These are phyloP conservation scores for Lachnellula cervina DNA, from an alignment of 2,329 filamentous ascomycete species.

Conservation along the genomic window DNA sequence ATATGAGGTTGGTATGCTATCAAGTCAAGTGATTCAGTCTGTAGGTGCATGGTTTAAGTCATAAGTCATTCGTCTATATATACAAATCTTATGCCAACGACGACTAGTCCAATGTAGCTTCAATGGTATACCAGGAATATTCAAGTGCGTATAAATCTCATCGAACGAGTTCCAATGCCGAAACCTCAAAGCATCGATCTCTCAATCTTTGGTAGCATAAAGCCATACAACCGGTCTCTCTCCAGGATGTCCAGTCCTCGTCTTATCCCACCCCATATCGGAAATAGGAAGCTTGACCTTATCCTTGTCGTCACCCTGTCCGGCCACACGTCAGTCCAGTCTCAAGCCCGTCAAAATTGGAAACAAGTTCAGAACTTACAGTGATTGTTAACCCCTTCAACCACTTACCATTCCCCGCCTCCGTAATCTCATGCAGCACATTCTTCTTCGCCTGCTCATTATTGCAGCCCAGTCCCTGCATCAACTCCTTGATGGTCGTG, in stretches of 20 bases:
- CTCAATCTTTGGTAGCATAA: slow-evolving; percentile 49
- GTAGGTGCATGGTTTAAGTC: too few species aligned
- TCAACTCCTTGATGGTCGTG: slow-evolving; percentile 50
- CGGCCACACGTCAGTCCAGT: background rate
- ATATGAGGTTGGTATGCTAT: too few species aligned
- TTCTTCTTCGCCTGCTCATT: slow-evolving; percentile 50
- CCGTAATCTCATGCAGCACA: slow-evolving; percentile 50
- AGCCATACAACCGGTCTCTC: slow-evolving; percentile 55
- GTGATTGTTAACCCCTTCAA: slow-evolving; percentile 48
- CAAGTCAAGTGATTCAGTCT: too few species aligned
- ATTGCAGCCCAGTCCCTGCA: slow-evolving; percentile 53
- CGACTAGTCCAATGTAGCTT: too few species aligned
- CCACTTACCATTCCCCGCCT: slow-evolving; percentile 54
- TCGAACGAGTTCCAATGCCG: background rate
- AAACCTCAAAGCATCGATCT: background rate
- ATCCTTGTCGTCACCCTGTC: slow-evolving; percentile 39
- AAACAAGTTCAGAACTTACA: background rate
- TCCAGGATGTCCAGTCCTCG: slow-evolving; percentile 42
- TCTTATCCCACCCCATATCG: slow-evolving; percentile 55
- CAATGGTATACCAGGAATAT: too few species aligned
- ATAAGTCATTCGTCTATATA: too few species aligned
- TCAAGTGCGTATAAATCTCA: too few species aligned
- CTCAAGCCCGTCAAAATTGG: background rate
- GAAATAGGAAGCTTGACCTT: slow-evolving; percentile 46
- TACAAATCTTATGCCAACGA: too few species aligned